Conservation (phyloP, 202 grass and related monocot species). For the Setaria viridis region DNA sequence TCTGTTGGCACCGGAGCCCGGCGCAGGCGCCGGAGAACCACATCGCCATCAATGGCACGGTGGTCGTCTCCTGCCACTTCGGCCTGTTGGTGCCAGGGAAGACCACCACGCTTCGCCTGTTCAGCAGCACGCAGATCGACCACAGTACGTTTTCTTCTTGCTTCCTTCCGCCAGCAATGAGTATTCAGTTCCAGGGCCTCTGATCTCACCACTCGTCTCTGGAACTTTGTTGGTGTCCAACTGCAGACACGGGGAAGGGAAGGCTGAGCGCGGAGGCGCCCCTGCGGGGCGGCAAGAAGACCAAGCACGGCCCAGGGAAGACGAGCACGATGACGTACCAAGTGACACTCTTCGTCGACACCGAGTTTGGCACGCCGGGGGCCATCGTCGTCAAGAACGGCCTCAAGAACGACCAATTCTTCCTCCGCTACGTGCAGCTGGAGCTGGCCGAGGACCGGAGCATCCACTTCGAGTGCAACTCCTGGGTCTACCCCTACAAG, state of each 20-base stretch:
- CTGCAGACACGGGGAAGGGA: conserved; percentile 67
- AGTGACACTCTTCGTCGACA: conserved; percentile 52
- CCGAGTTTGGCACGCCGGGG: conserved; percentile 71
- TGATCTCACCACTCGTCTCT: neutral
- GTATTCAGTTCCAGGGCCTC: neutral
- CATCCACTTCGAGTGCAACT: conserved; percentile 95
- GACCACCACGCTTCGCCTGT: conserved; percentile 65
- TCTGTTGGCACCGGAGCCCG: conserved; percentile 40
- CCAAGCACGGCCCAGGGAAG: conserved; percentile 71
- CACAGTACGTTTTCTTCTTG: conserved; percentile 35
- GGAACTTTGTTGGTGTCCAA: neutral
- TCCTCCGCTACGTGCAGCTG: conserved; percentile 69
- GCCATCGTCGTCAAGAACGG: conserved; percentile 74
- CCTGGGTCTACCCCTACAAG: conserved; percentile 81
- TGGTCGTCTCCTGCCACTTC: conserved; percentile 57
- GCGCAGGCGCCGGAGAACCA: conserved; percentile 35
- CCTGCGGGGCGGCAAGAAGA: conserved; percentile 65
- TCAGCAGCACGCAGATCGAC: conserved; percentile 76
- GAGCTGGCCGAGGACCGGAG: conserved; percentile 48
- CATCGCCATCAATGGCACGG: conserved; percentile 57
- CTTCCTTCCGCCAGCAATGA: neutral
- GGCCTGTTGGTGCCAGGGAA: conserved; percentile 48
- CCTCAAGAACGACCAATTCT: conserved; percentile 60
- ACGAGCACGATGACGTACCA: conserved; percentile 64
- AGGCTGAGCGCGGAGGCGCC: conserved; percentile 60